phyloP scores from a whole-genome alignment of 306 rosid genomes.

The Astragalus membranaceus region DNA sequence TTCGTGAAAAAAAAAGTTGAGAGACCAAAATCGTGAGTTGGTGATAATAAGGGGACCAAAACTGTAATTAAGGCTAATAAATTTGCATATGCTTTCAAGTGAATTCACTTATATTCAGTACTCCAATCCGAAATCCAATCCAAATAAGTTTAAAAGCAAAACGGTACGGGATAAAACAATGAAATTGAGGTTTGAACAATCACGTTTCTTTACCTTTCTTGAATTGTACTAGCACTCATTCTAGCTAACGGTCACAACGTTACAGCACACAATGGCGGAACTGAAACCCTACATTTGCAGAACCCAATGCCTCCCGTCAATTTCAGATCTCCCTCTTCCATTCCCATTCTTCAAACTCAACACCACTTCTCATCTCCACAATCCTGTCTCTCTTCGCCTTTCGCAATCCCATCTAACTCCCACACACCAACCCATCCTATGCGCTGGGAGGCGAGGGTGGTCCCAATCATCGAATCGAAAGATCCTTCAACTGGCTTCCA shows the following conservation, averaged over 20 bases:
- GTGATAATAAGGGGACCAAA: too few species aligned
- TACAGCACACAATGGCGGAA: constrained; percentile 26
- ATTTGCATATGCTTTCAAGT: too few species aligned
- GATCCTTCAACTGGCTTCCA: constrained; percentile 36
- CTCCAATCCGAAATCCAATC: too few species aligned
- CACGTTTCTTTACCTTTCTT: too few species aligned
- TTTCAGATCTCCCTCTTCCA: not conserved
- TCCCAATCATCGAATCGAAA: constrained; percentile 17
- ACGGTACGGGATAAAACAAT: too few species aligned
- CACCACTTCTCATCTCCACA: not conserved
- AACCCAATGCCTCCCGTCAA: not conserved
- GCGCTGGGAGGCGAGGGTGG: not conserved
- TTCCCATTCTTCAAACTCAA: not conserved
- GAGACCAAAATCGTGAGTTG: too few species aligned
- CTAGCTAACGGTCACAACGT: constrained; percentile 24
- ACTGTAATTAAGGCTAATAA: too few species aligned
- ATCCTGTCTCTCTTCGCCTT: not conserved
- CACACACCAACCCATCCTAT: not conserved
- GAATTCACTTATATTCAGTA: too few species aligned
- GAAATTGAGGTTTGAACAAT: too few species aligned
- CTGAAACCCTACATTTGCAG: constrained; percentile 10
- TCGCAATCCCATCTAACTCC: not conserved
- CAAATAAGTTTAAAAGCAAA: too few species aligned
- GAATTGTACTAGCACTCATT: not conserved
- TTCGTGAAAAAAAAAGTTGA: too few species aligned